phyloP scores from a whole-genome alignment of 1,139 yeast genomes.

The Yamadazyma epiphylla region DNA sequence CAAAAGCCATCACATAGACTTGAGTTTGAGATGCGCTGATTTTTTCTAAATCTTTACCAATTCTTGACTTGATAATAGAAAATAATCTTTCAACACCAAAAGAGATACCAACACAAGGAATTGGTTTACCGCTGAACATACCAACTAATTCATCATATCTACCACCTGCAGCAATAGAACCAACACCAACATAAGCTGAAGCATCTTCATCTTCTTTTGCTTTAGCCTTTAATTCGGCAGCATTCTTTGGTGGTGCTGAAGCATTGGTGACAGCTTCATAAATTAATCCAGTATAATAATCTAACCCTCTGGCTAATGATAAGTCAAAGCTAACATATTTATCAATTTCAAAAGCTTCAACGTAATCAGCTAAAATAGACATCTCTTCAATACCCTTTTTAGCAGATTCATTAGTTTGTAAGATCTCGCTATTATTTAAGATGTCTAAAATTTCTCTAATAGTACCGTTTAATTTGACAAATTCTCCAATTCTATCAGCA shows the following conservation, averaged over 20 bases:
- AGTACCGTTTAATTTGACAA: conserved; percentile 79
- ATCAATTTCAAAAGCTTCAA: conserved; percentile 73
- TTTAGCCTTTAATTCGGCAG: conserved; percentile 58
- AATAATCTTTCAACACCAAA: conserved; percentile 95
- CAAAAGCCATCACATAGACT: conserved; percentile 95
- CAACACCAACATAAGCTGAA: conserved; percentile 95
- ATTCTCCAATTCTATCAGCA: conserved; percentile 89
- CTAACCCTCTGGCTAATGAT: conserved; percentile 95
- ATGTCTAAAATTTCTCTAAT: conserved; percentile 61
- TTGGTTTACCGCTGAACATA: conserved; percentile 93
- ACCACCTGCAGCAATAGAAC: conserved; percentile 98
- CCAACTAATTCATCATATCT: conserved; percentile 95
- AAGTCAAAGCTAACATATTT: conserved; percentile 75
- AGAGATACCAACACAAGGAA: conserved; percentile 96
- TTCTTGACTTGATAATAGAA: conserved; percentile 79
- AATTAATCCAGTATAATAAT: conserved; percentile 93
- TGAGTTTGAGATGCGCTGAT: conserved; percentile 85
- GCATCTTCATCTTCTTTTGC: conserved; percentile 75
- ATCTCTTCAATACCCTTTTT: conserved; percentile 80
- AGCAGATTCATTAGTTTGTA: conserved; percentile 67
- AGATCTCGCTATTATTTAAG: conserved; percentile 53
- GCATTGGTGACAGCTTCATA: conserved; percentile 94
- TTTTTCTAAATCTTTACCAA: conserved; percentile 48
- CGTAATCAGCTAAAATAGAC: conserved; percentile 66
- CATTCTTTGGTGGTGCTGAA: conserved; percentile 88